These are phyloP conservation scores for Phytophthora syringae DNA, from an alignment of 352 stramenopile genomes.

Conservation along the genomic window DNA sequence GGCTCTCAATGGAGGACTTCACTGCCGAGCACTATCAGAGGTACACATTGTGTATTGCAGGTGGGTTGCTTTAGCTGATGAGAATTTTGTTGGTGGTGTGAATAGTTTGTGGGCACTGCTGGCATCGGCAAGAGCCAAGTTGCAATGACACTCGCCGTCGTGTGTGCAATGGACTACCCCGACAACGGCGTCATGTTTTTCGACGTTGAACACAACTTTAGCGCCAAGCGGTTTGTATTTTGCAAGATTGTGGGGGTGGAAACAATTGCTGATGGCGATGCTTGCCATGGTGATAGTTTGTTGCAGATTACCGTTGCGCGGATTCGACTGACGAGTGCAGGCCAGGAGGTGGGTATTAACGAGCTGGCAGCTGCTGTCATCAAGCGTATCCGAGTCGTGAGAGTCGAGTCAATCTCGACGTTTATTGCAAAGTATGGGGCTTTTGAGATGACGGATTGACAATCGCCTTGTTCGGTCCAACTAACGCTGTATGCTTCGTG, in stretches of 20 bases:
- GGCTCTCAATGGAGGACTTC: slow-evolving; percentile 68
- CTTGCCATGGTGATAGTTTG: slow-evolving; percentile 33
- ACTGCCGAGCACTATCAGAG: slow-evolving; percentile 60
- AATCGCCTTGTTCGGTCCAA: not conserved
- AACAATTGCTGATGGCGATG: not conserved
- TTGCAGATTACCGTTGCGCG: slow-evolving; percentile 54
- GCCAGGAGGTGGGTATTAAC: slow-evolving; percentile 26
- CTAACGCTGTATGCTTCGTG: not conserved
- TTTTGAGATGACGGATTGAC: not conserved
- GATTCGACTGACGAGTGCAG: slow-evolving; percentile 26
- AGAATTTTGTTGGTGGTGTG: slow-evolving; percentile 7
- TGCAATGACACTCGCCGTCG: slow-evolving; percentile 76
- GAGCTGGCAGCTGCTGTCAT: slow-evolving; percentile 37
- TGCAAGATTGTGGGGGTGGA: not conserved
- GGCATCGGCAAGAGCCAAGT: slow-evolving; percentile 82
- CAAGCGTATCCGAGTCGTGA: slow-evolving; percentile 52
- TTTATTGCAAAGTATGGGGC: slow-evolving; percentile 52
- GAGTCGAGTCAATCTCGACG: slow-evolving; percentile 44
- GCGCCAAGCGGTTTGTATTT: slow-evolving; percentile 55
- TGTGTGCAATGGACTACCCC: slow-evolving; percentile 71
- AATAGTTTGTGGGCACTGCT: slow-evolving; percentile 70
- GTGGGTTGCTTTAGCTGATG: not conserved
- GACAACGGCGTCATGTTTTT: slow-evolving; percentile 68
- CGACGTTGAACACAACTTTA: slow-evolving; percentile 79
- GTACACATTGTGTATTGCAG: slow-evolving; percentile 18